These are phyloP conservation scores for Alternaria gansuensis DNA, from an alignment of 2,329 filamentous ascomycete genomes.

Conservation along the genomic window DNA sequence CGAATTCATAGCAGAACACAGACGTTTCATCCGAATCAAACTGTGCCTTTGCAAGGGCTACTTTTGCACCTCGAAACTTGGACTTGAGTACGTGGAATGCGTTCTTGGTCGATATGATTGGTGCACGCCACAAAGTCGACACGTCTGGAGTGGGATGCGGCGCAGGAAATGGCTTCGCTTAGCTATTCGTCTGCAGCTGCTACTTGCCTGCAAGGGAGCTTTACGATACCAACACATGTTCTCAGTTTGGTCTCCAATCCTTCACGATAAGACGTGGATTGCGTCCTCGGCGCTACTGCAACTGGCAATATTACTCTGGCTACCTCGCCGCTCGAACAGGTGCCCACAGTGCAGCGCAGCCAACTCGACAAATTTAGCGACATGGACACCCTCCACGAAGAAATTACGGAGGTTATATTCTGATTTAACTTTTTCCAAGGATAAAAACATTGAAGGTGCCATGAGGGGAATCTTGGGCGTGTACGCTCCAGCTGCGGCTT, in stretches of 20 bases:
- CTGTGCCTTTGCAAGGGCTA: constrained; percentile 53
- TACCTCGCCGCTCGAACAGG: background rate
- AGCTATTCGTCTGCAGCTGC: constrained; percentile 26
- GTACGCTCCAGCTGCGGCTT: background rate
- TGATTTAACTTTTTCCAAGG: background rate
- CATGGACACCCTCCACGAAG: background rate
- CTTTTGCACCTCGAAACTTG: constrained; percentile 46
- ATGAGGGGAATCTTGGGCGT: background rate
- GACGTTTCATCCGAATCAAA: constrained; percentile 55
- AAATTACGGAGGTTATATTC: background rate
- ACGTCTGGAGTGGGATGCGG: constrained; percentile 33
- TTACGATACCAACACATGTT: background rate
- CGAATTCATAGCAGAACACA: constrained; percentile 75
- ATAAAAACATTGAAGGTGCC: background rate
- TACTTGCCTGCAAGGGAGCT: constrained; percentile 9
- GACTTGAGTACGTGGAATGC: constrained; percentile 33
- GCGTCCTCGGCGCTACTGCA: background rate
- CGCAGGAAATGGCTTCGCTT: constrained; percentile 42
- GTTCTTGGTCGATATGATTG: constrained; percentile 31
- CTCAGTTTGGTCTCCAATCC: background rate
- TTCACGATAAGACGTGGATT: background rate
- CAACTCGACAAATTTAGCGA: background rate
- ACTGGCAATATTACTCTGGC: background rate
- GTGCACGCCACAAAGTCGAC: constrained; percentile 36
- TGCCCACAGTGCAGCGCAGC: background rate